A percentile compares a stretch with the other conserved stretches of the same genome.
Evolutionary conservation across 495 filamentous ascomycete genomes (phyloP).

Genomic region (Neurospora pannonica): DNA sequence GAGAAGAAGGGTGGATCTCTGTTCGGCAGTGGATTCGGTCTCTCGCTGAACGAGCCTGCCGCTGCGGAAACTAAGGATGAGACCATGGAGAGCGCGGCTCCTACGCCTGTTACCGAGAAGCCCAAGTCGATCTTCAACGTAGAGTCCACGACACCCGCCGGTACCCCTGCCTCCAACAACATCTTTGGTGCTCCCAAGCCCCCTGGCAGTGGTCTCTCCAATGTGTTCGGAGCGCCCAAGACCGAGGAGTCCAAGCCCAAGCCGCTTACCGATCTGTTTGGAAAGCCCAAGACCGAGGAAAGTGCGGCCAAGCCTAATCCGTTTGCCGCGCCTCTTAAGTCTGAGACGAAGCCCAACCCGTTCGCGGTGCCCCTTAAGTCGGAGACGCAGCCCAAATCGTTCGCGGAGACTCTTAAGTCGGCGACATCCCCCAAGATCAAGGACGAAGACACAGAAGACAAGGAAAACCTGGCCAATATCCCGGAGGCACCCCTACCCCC

Average conservation of each 20-base stretch:
- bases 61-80: constrained; percentile 46
- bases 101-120: constrained; percentile 27
- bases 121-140: constrained; percentile 19
- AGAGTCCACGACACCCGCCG: constrained; percentile 49
- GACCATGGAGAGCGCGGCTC: constrained; percentile 42
- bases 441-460: constrained; percentile 19
- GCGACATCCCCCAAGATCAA: constrained; percentile 25
- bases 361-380: not conserved
- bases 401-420: not conserved
- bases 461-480: constrained; percentile 23
- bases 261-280: constrained; percentile 3
- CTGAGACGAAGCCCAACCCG: not conserved
- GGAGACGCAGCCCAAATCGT: not conserved
- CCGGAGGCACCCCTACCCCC: constrained; percentile 60
- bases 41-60: constrained; percentile 34
- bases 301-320: not conserved
- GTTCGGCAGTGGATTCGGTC: constrained; percentile 50
- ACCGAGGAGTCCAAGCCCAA: constrained; percentile 5
- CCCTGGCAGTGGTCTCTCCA: not conserved
- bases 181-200: constrained; percentile 17
- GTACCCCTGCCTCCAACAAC: constrained; percentile 38
- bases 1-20: constrained; percentile 32
- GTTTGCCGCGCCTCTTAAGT: not conserved
- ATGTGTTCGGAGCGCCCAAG: not conserved
- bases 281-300: constrained; percentile 17